Base-by-base conservation (phyloP, 2,329 filamentous ascomycete species). In the Raffaelea albimanens region DNA sequence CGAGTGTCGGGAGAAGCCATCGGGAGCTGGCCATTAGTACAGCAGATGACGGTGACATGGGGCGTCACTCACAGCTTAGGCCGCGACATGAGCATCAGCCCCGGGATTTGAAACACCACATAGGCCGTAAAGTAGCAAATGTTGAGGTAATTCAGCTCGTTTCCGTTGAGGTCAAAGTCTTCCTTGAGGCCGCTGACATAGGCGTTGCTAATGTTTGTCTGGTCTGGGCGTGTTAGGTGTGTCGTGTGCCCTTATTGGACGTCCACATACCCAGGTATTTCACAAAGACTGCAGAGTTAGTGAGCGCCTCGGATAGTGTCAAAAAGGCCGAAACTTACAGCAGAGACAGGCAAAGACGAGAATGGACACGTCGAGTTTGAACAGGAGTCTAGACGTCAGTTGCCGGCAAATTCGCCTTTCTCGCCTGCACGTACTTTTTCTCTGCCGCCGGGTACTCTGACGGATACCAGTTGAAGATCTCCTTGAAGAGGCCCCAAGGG, bases 81-180 rank as follows among this genome's bases (percentile, higher is more conserved):
- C 19, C 60, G 52, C 0, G 59, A 60, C 50, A 63, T 56, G 10
- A 63, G 52, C n/a, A 63, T 46, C 47, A 63, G 44, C 1, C 60
- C 59, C 0, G 60, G 61, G 3, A 63, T 51, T 48, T 64, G 62
- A 31, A 63, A 63, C n/a, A 66, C 46, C 8, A 64, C 61, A 48
- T 65, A 65, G 13, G 62, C 60, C 9, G 60, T 60, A n/a, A 61
- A 67, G 57, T 67, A 70, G 48, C 62, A 64, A 4, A 66, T 59
- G 38, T 67, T 68, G 44, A 69, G 63, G 31, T 66, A 62, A 49
- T 67, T 65, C 5, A 67, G 58, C 45, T 68, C 58, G 47, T 68
- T 68, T 10, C 64, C 65, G 23, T 64, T 57, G 38, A 68, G 55
- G 4, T 44, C 52, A 19, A 68, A 59, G 25, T 66, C 63, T 39